Conservation (phyloP, 345 rosid species). For the Sisymbrium altissimum region DNA sequence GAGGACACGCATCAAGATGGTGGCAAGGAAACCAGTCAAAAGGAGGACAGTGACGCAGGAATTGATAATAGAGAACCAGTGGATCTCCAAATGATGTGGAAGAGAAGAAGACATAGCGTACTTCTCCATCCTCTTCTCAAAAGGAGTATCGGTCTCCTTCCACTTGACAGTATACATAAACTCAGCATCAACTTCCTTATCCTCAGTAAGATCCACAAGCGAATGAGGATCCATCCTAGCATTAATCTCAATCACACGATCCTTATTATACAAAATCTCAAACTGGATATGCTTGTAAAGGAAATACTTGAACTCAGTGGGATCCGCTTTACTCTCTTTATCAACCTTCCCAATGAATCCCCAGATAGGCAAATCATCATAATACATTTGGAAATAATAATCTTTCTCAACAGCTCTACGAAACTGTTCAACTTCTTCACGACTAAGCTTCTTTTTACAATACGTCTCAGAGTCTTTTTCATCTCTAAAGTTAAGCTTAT, state of each 20-base stretch:
- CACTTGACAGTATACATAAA: constrained; percentile 83
- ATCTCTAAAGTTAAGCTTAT: constrained; percentile 62
- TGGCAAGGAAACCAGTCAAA: constrained; percentile 87
- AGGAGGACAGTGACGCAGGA: constrained; percentile 91
- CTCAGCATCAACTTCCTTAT: constrained; percentile 72
- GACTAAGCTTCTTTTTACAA: constrained; percentile 53
- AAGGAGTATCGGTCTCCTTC: constrained; percentile 83
- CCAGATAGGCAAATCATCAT: constrained; percentile 88
- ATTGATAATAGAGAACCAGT: constrained; percentile 90
- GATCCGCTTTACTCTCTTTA: constrained; percentile 62
- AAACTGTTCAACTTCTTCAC: constrained; percentile 57
- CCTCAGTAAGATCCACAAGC: constrained; percentile 72
- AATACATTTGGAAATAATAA: constrained; percentile 85
- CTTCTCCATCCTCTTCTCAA: constrained; percentile 88
- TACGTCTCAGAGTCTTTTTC: constrained; percentile 66
- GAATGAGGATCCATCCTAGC: constrained; percentile 71
- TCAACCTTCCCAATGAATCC: constrained; percentile 84
- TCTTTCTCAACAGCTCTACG: constrained; percentile 67
- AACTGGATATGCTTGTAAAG: constrained; percentile 79
- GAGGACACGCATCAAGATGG: constrained; percentile 85
- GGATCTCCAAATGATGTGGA: constrained; percentile 90
- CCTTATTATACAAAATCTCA: constrained; percentile 68
- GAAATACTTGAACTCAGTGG: constrained; percentile 58
- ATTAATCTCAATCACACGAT: constrained; percentile 68
- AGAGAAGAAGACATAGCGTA: constrained; percentile 78